Percentiles rank a stretch among this genome's conserved stretches.
phyloP scores from a whole-genome alignment of 2,329 filamentous ascomycete genomes.

The Alternaria sp. region DNA sequence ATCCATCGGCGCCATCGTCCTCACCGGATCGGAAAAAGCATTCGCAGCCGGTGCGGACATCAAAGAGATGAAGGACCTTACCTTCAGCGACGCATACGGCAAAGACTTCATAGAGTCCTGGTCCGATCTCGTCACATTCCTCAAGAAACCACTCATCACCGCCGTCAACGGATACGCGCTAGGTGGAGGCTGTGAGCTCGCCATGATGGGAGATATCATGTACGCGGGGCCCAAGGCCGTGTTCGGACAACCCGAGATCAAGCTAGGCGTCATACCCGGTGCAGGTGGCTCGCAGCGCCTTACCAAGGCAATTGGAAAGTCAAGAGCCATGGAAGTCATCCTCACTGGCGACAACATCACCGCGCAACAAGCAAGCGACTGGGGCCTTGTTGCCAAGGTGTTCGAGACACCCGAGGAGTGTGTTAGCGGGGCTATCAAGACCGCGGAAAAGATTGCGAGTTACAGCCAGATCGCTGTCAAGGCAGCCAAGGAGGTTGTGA shows the following conservation, averaged over 20 bases:
- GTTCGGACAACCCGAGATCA: slow-evolving; percentile 97
- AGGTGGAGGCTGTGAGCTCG: slow-evolving; percentile 93
- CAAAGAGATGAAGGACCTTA: slow-evolving; percentile 96
- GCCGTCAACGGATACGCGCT: slow-evolving; percentile 95
- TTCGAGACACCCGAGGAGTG: slow-evolving; percentile 83
- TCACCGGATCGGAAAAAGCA: slow-evolving; percentile 87
- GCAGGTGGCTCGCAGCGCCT: slow-evolving; percentile 90
- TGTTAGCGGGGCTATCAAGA: slow-evolving; percentile 79
- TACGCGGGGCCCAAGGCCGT: slow-evolving; percentile 87
- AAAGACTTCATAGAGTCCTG: slow-evolving; percentile 94
- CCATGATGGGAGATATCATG: slow-evolving; percentile 95
- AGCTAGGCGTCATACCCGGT: slow-evolving; percentile 89
- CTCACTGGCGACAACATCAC: slow-evolving; percentile 70
- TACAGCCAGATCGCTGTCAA: slow-evolving; percentile 87
- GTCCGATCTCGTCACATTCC: slow-evolving; percentile 80
- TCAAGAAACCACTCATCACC: slow-evolving; percentile 94
- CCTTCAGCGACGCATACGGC: slow-evolving; percentile 86
- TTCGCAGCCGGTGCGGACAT: slow-evolving; percentile 88
- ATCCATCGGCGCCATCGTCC: slow-evolving; percentile 56
- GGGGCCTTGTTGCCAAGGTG: slow-evolving; percentile 85
- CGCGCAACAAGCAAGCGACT: slow-evolving; percentile 82
- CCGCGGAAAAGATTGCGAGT: slow-evolving; percentile 86
- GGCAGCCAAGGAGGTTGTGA: slow-evolving; percentile 96
- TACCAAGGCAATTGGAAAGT: slow-evolving; percentile 67
- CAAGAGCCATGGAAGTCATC: slow-evolving; percentile 55